Base-by-base conservation (phyloP, 2,329 filamentous ascomycete species). In the Alternaria brassicicola region DNA sequence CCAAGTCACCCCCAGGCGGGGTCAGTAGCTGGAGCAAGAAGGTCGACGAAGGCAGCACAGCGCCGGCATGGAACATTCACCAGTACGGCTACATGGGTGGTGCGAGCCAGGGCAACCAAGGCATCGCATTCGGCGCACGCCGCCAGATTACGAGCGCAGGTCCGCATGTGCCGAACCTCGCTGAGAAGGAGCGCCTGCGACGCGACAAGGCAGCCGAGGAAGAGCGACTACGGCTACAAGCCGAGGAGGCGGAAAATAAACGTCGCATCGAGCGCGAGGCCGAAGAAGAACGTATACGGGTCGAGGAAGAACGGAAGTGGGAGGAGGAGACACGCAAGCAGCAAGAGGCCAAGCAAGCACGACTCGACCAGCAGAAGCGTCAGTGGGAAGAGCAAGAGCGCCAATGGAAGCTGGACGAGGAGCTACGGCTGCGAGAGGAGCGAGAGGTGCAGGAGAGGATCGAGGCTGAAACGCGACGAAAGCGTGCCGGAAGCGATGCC, bases 51-150 rank as follows among this genome's bases (percentile, higher is more conserved):
- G 86, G 86, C 15, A 85, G 84, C 42, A 97, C 93, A 2, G 84
- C 89, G 25, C 95, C 95, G 0, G 95, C 95, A 1, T 99, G 95
- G 95, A 99, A 98, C 75, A 98, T 98, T 68, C 90, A 93, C 56
- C 95, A 99, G 75, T 99, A 99, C 74, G 77, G 95, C 7, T 99
- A 97, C 78, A 95, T 98, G 90, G 95, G 95, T 57, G 95, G 95
- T 47, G 95, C 95, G 25, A 97, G 92, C 71, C 95, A 99, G 76
- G 94, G 92, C 3, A 98, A 96, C 69, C 88, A 97, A 61, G 95
- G 95, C 17, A 92, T 99, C 67, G 88, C 91, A 10, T 98, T 98
- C 78, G 95, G 95, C 55, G 92, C 89, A 17, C 87, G 93, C 68
- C 87, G 95, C 59, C 95, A 99, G 79, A 98, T 99, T 74, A 98